A percentile compares a stretch with the other conserved stretches of the same genome.
These are phyloP conservation scores for Tetracentron sinense DNA, from an alignment of 164 flowering plant genomes.

Conservation along the genomic window DNA sequence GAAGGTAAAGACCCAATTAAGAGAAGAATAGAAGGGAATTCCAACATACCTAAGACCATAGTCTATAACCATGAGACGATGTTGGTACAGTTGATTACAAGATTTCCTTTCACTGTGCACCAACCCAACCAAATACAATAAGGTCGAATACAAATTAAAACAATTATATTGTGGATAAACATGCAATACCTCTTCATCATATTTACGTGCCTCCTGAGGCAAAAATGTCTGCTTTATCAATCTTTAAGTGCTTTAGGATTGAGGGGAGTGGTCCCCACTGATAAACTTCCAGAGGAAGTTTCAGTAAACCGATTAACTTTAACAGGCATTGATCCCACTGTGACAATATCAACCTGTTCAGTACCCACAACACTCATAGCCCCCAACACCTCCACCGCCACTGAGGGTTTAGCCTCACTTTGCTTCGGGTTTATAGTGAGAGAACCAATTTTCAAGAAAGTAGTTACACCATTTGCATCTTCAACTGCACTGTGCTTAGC, in stretches of 20 bases:
- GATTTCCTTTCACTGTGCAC: too few species aligned
- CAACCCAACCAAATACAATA: too few species aligned
- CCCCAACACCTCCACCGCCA: conserved; percentile 3
- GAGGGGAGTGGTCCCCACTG: conserved; percentile 66
- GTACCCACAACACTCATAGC: conserved; percentile 2
- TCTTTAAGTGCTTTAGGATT: conserved; percentile 44
- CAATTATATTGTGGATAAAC: too few species aligned
- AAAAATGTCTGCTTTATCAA: conserved; percentile 16
- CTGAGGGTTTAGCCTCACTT: conserved; percentile 16
- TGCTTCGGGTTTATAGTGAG: conserved; percentile 37
- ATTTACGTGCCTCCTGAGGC: conserved; percentile 1
- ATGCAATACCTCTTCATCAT: background rate
- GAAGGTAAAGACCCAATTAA: too few species aligned
- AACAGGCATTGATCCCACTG: conserved; percentile 67
- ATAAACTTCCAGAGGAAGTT: conserved; percentile 34
- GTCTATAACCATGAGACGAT: too few species aligned
- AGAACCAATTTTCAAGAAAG: conserved; percentile 44
- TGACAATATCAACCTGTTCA: conserved; percentile 35
- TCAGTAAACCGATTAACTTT: conserved; percentile 46
- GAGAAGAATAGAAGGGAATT: too few species aligned
- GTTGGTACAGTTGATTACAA: too few species aligned
- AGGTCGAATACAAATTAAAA: too few species aligned
- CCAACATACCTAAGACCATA: too few species aligned
- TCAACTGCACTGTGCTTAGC: conserved; percentile 16
- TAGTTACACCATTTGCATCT: conserved; percentile 23